Percentiles rank a stretch among this genome's conserved stretches.
phyloP scores from a whole-genome alignment of 2,329 filamentous ascomycete species.

The Leptodontidium sp. region DNA sequence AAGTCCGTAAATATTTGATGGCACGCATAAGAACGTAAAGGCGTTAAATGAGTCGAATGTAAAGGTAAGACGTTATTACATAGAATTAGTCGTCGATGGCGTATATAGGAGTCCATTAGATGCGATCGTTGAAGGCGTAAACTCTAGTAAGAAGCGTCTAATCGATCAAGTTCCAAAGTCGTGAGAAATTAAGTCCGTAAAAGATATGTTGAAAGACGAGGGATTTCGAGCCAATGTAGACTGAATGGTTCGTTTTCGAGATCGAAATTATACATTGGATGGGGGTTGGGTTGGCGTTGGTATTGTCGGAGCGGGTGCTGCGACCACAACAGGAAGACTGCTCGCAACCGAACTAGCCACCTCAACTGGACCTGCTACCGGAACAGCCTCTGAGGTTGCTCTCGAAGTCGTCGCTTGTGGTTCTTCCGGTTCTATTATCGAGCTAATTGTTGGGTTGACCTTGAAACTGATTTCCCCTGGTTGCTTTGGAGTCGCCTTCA shows the following conservation, averaged over 20 bases:
- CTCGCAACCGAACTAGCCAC: background rate
- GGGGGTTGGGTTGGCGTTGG: conserved; percentile 1
- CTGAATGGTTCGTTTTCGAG: background rate
- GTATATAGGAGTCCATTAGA: conserved; percentile 33
- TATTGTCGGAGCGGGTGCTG: background rate
- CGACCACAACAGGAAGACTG: background rate
- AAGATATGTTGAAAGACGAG: background rate
- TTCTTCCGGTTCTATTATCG: conserved; percentile 1
- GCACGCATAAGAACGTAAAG: conserved; percentile 1
- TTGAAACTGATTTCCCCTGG: conserved; percentile 38
- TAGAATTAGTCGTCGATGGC: conserved; percentile 23
- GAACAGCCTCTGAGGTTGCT: conserved; percentile 4
- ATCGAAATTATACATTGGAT: conserved; percentile 7
- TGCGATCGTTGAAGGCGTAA: conserved; percentile 37
- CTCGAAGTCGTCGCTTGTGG: background rate
- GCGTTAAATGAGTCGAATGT: conserved; percentile 14
- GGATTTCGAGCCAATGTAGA: background rate
- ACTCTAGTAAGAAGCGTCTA: conserved; percentile 36
- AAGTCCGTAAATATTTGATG: background rate
- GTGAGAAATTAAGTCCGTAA: conserved; percentile 26
- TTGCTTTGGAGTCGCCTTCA: conserved; percentile 18
- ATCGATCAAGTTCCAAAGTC: conserved; percentile 28
- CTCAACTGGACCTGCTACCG: conserved; percentile 8
- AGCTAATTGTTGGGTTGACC: conserved; percentile 17
- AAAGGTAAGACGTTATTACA: conserved; percentile 20